phyloP scores from a whole-genome alignment of 352 stramenopile species.

The Globisporangium barbulae region DNA sequence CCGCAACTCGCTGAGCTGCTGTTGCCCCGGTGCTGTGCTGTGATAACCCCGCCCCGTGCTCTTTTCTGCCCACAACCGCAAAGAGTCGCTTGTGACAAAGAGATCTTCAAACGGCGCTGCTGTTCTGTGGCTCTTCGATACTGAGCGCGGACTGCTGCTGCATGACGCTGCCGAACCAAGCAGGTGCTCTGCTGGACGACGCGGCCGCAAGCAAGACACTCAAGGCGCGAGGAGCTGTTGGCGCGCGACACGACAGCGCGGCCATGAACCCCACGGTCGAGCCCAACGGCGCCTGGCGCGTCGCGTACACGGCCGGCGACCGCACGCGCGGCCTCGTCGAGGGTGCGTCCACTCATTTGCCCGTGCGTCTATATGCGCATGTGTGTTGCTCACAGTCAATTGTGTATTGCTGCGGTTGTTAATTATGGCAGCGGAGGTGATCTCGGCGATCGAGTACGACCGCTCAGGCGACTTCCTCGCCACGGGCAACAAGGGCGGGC shows the following conservation, averaged over 20 bases:
- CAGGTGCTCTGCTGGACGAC: neutral
- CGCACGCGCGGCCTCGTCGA: slow-evolving; percentile 64
- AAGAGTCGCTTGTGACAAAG: slow-evolving; percentile 9
- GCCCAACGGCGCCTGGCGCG: slow-evolving; percentile 41
- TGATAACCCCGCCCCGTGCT: neutral
- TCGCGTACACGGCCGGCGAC: slow-evolving; percentile 49
- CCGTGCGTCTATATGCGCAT: neutral
- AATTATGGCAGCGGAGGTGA: slow-evolving; percentile 81
- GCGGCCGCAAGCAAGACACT: neutral
- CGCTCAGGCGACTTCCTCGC: slow-evolving; percentile 89
- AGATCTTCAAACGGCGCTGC: slow-evolving; percentile 11
- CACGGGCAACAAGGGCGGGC: slow-evolving; percentile 92
- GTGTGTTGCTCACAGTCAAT: neutral
- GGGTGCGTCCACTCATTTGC: slow-evolving; percentile 22
- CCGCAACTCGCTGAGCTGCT: neutral
- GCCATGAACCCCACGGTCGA: slow-evolving; percentile 20
- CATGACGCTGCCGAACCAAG: slow-evolving; percentile 11
- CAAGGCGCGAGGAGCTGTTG: neutral
- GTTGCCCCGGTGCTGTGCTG: neutral
- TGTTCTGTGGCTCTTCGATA: neutral
- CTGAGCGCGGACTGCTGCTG: neutral
- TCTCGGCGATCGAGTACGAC: slow-evolving; percentile 95
- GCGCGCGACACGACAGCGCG: neutral
- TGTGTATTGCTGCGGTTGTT: neutral
- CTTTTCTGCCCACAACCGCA: neutral